Base-by-base conservation (phyloP, 2,329 filamentous ascomycete species). In the Aspergillus amoenus region DNA sequence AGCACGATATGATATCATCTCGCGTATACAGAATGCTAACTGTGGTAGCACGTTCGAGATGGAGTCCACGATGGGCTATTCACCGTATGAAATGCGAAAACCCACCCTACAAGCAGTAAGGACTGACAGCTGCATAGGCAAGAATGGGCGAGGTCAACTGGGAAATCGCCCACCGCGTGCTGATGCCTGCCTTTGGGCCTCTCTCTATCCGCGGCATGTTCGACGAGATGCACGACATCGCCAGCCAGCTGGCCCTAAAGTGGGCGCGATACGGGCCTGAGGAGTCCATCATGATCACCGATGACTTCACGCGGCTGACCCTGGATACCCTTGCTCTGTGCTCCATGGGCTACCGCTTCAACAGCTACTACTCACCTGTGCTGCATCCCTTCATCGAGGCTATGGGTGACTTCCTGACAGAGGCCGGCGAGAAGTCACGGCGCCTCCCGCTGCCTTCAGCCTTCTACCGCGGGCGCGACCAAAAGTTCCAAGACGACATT, bases 231-330 rank as follows among this genome's bases (percentile, higher is more conserved):
- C 41, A 53, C 13, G 56, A 58, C n/a, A 47, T 58, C 21, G 46
- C 46, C 11, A 32, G 30, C 15, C 56, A 58, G 27, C 17, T 58
- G 4, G 51, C 30, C 1, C 46, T 58, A 21, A 58, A 58, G n/a
- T 58, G 56, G 56, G 40, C 40, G 5, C 27, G 49, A 13, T 44
- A 34, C 17, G 40, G 40, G 5, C 40, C 40, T 18, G 49, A 44
- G 2, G 15, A 11, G 6, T 13, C 40, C 5, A 87, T 92, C 57
- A 75, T 79, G 39, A 82, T 84, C 0, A 80, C 83, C 0, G 85
- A 88, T n/a, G 87, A 90, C 69, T 89, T 89, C 60, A 90, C 88
- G 2, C 81, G 88, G n/a, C 76, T 91, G 27, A 85, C 88, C 0
- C 79, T 92, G 2, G 89, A 92, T 67, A 88, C 88, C 0, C 80